phyloP scores from a whole-genome alignment of 805 yeast species.

The Candida montana region DNA sequence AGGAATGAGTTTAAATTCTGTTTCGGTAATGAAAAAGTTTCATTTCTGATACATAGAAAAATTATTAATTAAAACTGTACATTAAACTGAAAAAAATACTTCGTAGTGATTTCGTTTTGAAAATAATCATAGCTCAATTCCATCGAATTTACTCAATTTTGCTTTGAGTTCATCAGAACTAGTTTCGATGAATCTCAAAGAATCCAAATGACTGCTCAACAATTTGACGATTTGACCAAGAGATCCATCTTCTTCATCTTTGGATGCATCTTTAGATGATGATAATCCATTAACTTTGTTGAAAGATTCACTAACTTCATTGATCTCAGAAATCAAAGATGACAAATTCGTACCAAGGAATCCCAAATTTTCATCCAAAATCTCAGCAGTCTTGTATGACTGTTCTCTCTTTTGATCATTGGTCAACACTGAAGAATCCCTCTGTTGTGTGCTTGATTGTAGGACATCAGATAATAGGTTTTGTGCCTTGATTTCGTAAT shows the following conservation, averaged over 20 bases:
- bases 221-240: constrained; percentile 71
- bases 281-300: constrained; percentile 50
- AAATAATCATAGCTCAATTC: constrained; percentile 15
- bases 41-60: no score
- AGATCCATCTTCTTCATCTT: constrained; percentile 36
- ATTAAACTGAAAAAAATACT: not conserved
- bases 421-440: constrained; percentile 34
- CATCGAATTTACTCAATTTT: constrained; percentile 42
- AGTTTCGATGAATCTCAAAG: constrained; percentile 80
- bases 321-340: constrained; percentile 73
- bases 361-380: constrained; percentile 75
- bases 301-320: constrained; percentile 75
- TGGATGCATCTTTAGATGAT: constrained; percentile 27
- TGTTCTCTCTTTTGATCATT: constrained; percentile 86
- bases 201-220: constrained; percentile 83
- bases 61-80: constrained; percentile 1
- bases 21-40: not conserved
- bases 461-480: constrained; percentile 31
- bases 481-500: constrained; percentile 56
- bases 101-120: no score
- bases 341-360: constrained; percentile 70
- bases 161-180: constrained; percentile 64
- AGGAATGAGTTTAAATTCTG: no score
- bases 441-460: constrained; percentile 26
- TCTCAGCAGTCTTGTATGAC: constrained; percentile 83